phyloP scores from a whole-genome alignment of 2,329 filamentous ascomycete genomes.

The Aspergillus vadensis region DNA sequence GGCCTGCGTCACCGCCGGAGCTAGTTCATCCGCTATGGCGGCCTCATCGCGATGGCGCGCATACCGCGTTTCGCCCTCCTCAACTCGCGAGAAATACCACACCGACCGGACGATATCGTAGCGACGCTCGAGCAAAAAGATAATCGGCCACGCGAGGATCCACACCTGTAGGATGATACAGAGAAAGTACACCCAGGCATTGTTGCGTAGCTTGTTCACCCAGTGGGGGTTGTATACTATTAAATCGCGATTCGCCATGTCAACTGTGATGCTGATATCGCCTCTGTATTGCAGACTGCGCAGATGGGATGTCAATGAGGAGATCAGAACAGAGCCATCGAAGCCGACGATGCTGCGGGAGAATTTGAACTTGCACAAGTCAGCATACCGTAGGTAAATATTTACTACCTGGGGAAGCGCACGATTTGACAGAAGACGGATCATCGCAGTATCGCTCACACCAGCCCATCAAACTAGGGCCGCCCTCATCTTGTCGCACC shows the following conservation, averaged over 20 bases:
- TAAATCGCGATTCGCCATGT: slow-evolving; percentile 30
- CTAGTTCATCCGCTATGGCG: slow-evolving; percentile 34
- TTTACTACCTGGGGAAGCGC: slow-evolving; percentile 11
- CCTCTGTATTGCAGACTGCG: slow-evolving; percentile 42
- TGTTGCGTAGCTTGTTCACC: slow-evolving; percentile 41
- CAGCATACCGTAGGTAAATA: background rate
- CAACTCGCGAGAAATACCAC: slow-evolving; percentile 33
- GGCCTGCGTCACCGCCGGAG: slow-evolving; percentile 37
- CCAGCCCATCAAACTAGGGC: slow-evolving; percentile 30
- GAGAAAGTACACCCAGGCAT: slow-evolving; percentile 36
- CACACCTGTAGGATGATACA: slow-evolving; percentile 43
- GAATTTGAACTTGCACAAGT: slow-evolving; percentile 29
- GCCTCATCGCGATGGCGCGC: slow-evolving; percentile 31
- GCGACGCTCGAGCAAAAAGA: slow-evolving; percentile 40
- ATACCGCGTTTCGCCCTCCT: slow-evolving; percentile 23
- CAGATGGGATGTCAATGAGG: slow-evolving; percentile 38
- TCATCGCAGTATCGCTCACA: slow-evolving; percentile 42
- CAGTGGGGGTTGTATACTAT: slow-evolving; percentile 44
- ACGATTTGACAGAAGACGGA: slow-evolving; percentile 41
- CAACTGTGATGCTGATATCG: slow-evolving; percentile 27
- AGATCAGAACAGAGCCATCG: slow-evolving; percentile 28
- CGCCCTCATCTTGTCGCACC: slow-evolving; percentile 15
- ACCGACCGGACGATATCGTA: slow-evolving; percentile 37
- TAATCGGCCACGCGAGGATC: slow-evolving; percentile 44
- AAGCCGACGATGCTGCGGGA: slow-evolving; percentile 35